Evolutionary conservation across 208 protist genomes (phyloP).

Genomic region (Trypanosomatidae sp.): DNA sequence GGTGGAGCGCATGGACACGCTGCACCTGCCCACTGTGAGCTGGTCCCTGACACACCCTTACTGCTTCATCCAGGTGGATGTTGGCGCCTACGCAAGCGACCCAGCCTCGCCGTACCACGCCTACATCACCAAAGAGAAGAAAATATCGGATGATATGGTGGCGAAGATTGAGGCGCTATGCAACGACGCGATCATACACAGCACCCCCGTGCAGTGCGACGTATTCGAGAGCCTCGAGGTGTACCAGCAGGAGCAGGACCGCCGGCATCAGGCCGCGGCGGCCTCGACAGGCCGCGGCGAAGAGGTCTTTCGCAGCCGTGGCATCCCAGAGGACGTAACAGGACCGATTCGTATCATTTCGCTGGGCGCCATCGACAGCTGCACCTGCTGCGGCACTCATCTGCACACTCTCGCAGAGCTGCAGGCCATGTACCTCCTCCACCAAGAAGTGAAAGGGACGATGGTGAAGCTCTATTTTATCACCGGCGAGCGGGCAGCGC

Average conservation of each 20-base stretch:
- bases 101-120: slow-evolving; percentile 16
- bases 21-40: slow-evolving; percentile 71
- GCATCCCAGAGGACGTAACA: slow-evolving; percentile 72
- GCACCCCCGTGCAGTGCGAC: slow-evolving; percentile 45
- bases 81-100: slow-evolving; percentile 31
- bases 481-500: slow-evolving; percentile 59
- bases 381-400: slow-evolving; percentile 91
- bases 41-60: slow-evolving; percentile 78
- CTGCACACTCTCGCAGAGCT: slow-evolving; percentile 66
- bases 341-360: slow-evolving; percentile 81
- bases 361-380: slow-evolving; percentile 68
- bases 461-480: slow-evolving; percentile 83
- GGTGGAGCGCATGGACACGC: slow-evolving; percentile 44
- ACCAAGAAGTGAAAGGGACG: slow-evolving; percentile 79
- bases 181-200: slow-evolving; percentile 56
- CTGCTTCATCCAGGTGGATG: slow-evolving; percentile 74
- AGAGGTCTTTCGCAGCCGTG: slow-evolving; percentile 44
- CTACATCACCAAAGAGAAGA: slow-evolving; percentile 50
- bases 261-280: neutral
- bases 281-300: slow-evolving; percentile 8
- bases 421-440: slow-evolving; percentile 71
- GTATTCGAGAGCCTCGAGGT: slow-evolving; percentile 49
- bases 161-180: slow-evolving; percentile 52
- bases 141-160: slow-evolving; percentile 53
- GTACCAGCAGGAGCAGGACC: slow-evolving; percentile 39